phyloP scores from a whole-genome alignment of 768 basidiomycete genomes.

The Tricholoma sp. region DNA sequence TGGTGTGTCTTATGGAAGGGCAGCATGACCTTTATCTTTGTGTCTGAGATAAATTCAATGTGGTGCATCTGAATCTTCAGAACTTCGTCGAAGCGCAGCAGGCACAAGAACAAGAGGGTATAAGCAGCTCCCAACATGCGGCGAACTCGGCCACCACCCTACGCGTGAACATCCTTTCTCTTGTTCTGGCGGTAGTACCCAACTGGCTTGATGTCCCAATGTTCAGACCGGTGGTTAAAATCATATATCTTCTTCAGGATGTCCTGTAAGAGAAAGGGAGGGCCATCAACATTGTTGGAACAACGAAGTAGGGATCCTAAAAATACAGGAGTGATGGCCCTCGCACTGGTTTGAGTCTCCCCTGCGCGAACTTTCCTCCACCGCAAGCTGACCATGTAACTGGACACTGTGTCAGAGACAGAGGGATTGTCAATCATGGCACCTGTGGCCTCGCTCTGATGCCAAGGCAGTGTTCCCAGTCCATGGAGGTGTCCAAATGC shows the following conservation, averaged over 20 bases:
- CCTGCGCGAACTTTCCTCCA: background rate
- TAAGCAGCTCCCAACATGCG: background rate
- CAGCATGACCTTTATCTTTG: conserved; percentile 17
- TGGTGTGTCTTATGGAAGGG: conserved; percentile 24
- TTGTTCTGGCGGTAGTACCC: too few relatives aligned
- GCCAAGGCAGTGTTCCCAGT: too few relatives aligned
- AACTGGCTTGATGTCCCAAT: background rate
- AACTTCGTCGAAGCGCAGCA: background rate
- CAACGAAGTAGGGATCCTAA: background rate
- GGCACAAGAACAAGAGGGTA: background rate
- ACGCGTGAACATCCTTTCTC: background rate
- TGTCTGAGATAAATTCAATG: conserved; percentile 1
- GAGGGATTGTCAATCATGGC: too few relatives aligned
- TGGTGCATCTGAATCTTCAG: background rate
- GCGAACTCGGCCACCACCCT: background rate
- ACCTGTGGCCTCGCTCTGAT: too few relatives aligned
- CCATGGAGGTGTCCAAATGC: too few relatives aligned
- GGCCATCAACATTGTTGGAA: background rate
- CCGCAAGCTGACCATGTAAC: too few relatives aligned
- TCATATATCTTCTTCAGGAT: background rate
- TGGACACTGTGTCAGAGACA: too few relatives aligned
- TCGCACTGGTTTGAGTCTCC: background rate
- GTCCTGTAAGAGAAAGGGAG: background rate
- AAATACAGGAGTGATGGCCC: background rate
- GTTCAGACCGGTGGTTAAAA: background rate